Conservation (phyloP, 2,329 filamentous ascomycete species). For the Colletotrichum acutatum region DNA sequence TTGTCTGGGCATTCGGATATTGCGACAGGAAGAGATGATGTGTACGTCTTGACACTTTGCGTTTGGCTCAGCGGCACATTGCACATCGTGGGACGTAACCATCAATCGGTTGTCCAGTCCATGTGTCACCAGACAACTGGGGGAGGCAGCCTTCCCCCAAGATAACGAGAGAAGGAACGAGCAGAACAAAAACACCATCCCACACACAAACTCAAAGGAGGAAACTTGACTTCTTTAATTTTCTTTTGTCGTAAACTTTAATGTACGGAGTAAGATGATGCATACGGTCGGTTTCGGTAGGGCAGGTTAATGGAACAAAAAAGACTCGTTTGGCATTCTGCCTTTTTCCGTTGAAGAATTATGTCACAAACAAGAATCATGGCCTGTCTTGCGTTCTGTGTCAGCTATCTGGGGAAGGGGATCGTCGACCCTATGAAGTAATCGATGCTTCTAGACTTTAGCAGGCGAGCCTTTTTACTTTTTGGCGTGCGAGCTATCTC, state of each 20-base stretch:
- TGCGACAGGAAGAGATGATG: neutral
- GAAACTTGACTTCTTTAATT: constrained; percentile 21
- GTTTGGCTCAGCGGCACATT: neutral
- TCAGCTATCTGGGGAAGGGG: neutral
- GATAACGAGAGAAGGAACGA: neutral
- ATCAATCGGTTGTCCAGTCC: neutral
- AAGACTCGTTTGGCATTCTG: constrained; percentile 19
- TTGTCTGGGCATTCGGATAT: neutral
- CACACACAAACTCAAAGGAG: neutral
- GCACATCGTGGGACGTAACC: neutral
- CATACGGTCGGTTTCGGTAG: constrained; percentile 35
- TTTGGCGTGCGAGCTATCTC: neutral
- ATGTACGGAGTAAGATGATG: constrained; percentile 36
- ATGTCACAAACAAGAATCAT: too few relatives aligned
- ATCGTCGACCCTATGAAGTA: neutral
- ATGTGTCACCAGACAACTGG: neutral
- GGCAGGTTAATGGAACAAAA: constrained; percentile 34
- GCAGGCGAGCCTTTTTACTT: too few relatives aligned
- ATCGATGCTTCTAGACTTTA: neutral
- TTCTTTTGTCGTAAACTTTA: constrained; percentile 36
- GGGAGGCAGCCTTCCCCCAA: constrained; percentile 2
- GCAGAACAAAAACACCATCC: neutral
- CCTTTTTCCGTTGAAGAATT: neutral
- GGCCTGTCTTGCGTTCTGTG: too few relatives aligned
- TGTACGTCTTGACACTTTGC: neutral